Conservation (phyloP, 1,139 yeast species). For the Candida sp. region DNA sequence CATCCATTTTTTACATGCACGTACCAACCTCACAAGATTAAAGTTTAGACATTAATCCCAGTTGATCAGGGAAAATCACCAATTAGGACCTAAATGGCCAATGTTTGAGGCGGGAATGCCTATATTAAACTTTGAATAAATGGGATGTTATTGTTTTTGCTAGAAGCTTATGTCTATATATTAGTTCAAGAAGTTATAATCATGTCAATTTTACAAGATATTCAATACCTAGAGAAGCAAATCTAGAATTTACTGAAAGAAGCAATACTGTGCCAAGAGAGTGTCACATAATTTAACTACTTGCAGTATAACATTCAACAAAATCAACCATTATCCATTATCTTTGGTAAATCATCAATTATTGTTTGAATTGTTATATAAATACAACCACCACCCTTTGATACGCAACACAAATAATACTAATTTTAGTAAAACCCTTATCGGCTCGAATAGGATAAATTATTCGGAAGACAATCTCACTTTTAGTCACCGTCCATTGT, state of each 20-base stretch:
- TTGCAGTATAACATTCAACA: not conserved
- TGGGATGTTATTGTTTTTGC: not conserved
- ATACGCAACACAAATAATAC: too few species aligned
- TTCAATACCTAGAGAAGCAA: too few species aligned
- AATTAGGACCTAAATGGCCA: not conserved
- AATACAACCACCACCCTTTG: too few species aligned
- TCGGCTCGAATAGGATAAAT: not conserved
- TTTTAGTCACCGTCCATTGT: not conserved
- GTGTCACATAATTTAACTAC: not conserved
- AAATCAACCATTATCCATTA: not conserved
- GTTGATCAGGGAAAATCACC: not conserved
- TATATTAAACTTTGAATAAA: not conserved
- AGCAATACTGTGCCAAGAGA: too few species aligned
- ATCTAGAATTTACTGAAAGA: too few species aligned
- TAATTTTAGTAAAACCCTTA: too few species aligned
- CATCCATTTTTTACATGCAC: not conserved
- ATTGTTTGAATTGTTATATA: not conserved
- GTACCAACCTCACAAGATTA: not conserved
- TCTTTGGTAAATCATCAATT: not conserved
- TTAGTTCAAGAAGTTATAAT: too few species aligned
- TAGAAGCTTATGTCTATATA: not conserved
- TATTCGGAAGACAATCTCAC: not conserved
- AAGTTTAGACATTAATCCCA: not conserved
- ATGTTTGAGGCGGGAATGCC: not conserved
- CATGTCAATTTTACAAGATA: too few species aligned